Evolutionary conservation across 805 yeast genomes (phyloP).

Genomic region (Myxozyma mucilagina): DNA sequence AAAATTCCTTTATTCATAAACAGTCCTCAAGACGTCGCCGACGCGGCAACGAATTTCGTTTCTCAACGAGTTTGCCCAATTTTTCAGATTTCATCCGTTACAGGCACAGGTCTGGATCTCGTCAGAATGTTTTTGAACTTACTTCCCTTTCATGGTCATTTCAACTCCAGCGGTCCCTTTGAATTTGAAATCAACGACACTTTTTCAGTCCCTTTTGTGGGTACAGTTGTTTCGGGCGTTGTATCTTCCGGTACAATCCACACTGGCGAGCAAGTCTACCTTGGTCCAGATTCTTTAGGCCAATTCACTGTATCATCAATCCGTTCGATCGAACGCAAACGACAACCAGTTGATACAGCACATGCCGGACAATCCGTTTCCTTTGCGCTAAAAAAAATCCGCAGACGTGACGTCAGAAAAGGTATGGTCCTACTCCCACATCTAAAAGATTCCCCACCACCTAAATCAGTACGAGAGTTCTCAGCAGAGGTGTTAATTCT

Average conservation of each 20-base stretch:
- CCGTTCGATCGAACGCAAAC: constrained; percentile 31
- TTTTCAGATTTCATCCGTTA: constrained; percentile 31
- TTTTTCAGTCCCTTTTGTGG: constrained; percentile 33
- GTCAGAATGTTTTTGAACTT: constrained; percentile 28
- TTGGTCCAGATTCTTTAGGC: constrained; percentile 33
- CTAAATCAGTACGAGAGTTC: constrained; percentile 28
- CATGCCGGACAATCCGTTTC: constrained; percentile 31
- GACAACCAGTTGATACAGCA: constrained; percentile 29
- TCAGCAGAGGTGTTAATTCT: constrained; percentile 30
- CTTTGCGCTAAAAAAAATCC: constrained; percentile 27
- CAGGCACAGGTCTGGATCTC: constrained; percentile 30
- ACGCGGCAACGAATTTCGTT: constrained; percentile 19
- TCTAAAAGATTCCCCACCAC: constrained; percentile 8
- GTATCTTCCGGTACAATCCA: constrained; percentile 23
- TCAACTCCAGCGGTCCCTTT: constrained; percentile 19
- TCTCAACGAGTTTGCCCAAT: constrained; percentile 33
- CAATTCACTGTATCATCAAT: constrained; percentile 22
- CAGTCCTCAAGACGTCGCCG: constrained; percentile 27
- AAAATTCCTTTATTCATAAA: constrained; percentile 30
- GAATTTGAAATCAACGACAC: constrained; percentile 31
- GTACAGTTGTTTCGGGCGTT: constrained; percentile 32
- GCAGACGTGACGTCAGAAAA: constrained; percentile 30
- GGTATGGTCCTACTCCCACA: constrained; percentile 30
- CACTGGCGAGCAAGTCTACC: constrained; percentile 26
- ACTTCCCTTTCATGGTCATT: constrained; percentile 29